Evolutionary conservation across 768 basidiomycete species (phyloP).

Genomic region (Pleurotus giganteus): DNA sequence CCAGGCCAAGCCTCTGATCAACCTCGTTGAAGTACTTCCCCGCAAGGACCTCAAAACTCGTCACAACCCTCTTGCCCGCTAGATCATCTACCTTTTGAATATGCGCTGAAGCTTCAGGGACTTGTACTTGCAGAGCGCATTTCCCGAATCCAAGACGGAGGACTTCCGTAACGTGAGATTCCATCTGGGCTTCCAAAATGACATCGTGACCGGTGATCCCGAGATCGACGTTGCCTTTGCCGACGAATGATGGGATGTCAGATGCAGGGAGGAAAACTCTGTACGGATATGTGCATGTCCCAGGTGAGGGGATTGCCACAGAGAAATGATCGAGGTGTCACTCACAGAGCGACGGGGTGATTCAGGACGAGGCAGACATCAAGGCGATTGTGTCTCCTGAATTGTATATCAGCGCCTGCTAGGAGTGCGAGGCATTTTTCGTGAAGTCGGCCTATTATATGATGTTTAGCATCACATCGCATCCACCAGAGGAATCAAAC

Average conservation of each 20-base stretch:
- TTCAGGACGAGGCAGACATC: constrained; percentile 95
- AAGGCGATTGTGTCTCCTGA: constrained; percentile 79
- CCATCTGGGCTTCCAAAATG: constrained; percentile 87
- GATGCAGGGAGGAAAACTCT: constrained; percentile 96
- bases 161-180: constrained; percentile 70
- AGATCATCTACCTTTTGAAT: constrained; percentile 76
- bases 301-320: background rate
- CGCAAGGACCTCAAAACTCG: constrained; percentile 90
- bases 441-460: constrained; percentile 78
- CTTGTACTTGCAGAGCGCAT: constrained; percentile 87
- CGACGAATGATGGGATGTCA: constrained; percentile 98
- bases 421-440: constrained; percentile 88
- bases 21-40: constrained; percentile 71
- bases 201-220: constrained; percentile 99
- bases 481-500: constrained; percentile 2
- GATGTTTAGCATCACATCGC: too few species aligned
- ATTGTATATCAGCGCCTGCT: constrained; percentile 95
- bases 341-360: constrained; percentile 90
- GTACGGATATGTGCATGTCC: constrained; percentile 7
- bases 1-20: constrained; percentile 53
- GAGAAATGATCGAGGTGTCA: constrained; percentile 1
- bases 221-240: constrained; percentile 93
- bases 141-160: constrained; percentile 91
- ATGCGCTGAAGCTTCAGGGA: constrained; percentile 67
- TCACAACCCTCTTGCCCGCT: constrained; percentile 90